A percentile compares a stretch with the other conserved stretches of the same genome.
These are phyloP conservation scores for Saccharum officinarum DNA, from an alignment of 176 grass and related monocot genomes.

Conservation along the genomic window DNA sequence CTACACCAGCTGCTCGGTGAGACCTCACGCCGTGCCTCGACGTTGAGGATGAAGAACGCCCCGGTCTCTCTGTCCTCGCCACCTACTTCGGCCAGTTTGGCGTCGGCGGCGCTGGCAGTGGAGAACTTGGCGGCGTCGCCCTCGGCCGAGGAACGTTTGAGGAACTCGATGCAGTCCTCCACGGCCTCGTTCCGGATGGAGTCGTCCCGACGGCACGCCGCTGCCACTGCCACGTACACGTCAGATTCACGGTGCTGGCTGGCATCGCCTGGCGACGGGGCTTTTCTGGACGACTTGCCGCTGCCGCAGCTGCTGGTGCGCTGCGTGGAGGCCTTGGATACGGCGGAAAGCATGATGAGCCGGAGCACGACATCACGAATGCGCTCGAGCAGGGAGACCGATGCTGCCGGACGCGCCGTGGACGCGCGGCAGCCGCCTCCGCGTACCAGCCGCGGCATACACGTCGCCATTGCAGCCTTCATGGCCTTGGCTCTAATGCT, in stretches of 20 bases:
- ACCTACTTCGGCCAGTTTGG: neutral
- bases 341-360: conserved; percentile 72
- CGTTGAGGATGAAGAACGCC: neutral
- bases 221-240: neutral
- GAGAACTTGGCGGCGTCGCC: conserved; percentile 51
- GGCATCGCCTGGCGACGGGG: conserved; percentile 24
- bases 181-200: conserved; percentile 61
- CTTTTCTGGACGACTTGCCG: conserved; percentile 16
- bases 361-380: conserved; percentile 66
- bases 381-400: conserved; percentile 64
- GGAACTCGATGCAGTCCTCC: conserved; percentile 81
- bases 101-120: conserved; percentile 11
- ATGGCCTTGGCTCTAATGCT: conserved; percentile 26
- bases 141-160: conserved; percentile 66
- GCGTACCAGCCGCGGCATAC: conserved; percentile 56
- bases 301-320: neutral
- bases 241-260: neutral
- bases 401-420: conserved; percentile 43
- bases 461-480: conserved; percentile 33
- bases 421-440: conserved; percentile 41
- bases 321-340: conserved; percentile 39
- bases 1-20: neutral
- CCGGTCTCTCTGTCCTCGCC: neutral
- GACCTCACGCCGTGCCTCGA: neutral
- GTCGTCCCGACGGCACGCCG: conserved; percentile 47